A percentile compares a stretch with the other conserved stretches of the same genome.
Evolutionary conservation across 2,329 filamentous ascomycete genomes (phyloP).

Genomic region (Pestalotiopsis sp.): DNA sequence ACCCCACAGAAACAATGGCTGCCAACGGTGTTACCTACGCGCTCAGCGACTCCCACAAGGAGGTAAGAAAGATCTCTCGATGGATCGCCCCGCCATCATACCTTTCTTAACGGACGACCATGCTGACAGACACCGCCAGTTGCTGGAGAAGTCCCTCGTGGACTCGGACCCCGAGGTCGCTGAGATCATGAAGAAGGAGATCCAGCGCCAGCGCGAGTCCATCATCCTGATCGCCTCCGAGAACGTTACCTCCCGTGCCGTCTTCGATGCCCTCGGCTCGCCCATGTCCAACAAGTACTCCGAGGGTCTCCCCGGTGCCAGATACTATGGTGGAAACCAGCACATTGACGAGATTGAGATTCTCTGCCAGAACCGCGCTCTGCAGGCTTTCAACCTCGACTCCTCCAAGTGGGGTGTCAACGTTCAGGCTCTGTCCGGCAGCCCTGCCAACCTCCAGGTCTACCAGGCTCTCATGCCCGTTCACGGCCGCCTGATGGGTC

Average conservation of each 20-base stretch:
- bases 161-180: slow-evolving; percentile 94
- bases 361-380: slow-evolving; percentile 91
- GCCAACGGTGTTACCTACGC: slow-evolving; percentile 32
- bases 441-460: slow-evolving; percentile 95
- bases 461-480: slow-evolving; percentile 97
- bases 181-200: slow-evolving; percentile 94
- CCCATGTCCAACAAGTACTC: slow-evolving; percentile 99
- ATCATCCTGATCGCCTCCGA: slow-evolving; percentile 99
- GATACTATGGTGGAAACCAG: slow-evolving; percentile 99
- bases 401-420: slow-evolving; percentile 96
- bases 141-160: slow-evolving; percentile 93
- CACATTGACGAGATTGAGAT: slow-evolving; percentile 97
- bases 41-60: slow-evolving; percentile 38
- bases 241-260: slow-evolving; percentile 97
- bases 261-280: slow-evolving; percentile 94
- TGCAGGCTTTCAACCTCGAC: slow-evolving; percentile 88
- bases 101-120: slow-evolving; percentile 33
- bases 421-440: slow-evolving; percentile 90
- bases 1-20: slow-evolving; percentile 29
- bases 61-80: slow-evolving; percentile 24
- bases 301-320: slow-evolving; percentile 95
- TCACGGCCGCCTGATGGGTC: slow-evolving; percentile 95
- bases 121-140: slow-evolving; percentile 52
- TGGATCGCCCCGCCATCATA: slow-evolving; percentile 2
- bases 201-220: slow-evolving; percentile 96